Conservation (phyloP, 805 yeast genomes). For the Candida qinlingensis region DNA sequence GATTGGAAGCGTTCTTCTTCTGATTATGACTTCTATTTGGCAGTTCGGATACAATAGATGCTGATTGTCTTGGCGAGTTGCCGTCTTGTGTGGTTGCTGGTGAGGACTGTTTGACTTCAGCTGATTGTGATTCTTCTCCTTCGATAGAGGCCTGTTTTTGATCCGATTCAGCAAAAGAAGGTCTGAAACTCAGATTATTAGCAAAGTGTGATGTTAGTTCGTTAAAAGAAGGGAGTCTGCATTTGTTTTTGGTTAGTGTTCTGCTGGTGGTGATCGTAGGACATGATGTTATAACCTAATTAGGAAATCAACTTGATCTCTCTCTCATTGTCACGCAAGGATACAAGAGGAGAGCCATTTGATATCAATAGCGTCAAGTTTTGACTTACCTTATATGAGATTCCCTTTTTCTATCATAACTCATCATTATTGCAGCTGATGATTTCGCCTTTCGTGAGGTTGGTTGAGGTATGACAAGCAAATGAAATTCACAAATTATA, state of each 20-base stretch:
- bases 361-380: background rate
- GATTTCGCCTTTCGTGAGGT: no score
- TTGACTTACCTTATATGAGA: constrained; percentile 6
- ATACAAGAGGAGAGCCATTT: no score
- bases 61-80: background rate
- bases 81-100: background rate
- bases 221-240: constrained; percentile 24
- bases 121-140: background rate
- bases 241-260: constrained; percentile 11
- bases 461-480: no score
- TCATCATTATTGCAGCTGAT: constrained; percentile 6
- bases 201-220: constrained; percentile 19
- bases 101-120: background rate
- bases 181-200: background rate
- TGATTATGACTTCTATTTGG: no score
- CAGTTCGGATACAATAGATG: no score
- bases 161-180: background rate
- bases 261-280: background rate
- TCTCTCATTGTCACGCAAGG: background rate
- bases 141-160: background rate
- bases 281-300: background rate
- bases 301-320: constrained; percentile 6
- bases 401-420: constrained; percentile 6
- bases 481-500: no score
- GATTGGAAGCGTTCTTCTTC: background rate